Conservation (phyloP, 164 flowering plant species). For the Vitis rupestris region DNA sequence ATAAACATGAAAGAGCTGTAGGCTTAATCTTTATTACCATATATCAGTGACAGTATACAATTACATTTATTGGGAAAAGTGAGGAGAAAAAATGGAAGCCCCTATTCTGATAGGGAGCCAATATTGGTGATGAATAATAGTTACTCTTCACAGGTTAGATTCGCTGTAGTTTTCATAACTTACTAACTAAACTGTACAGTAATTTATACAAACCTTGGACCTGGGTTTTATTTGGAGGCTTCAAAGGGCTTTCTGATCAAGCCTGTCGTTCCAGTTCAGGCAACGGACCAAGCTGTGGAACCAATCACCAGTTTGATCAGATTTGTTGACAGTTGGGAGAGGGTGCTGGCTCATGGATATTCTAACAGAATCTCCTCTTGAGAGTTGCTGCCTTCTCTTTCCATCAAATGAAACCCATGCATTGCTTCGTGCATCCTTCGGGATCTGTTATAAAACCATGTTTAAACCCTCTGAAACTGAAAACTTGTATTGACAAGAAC, state of each 20-base stretch:
- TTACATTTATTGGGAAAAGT: background rate
- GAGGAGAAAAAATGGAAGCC: background rate
- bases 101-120: constrained; percentile 17
- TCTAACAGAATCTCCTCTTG: constrained; percentile 83
- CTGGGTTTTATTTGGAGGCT: background rate
- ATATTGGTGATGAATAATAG: constrained; percentile 10
- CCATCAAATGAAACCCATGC: constrained; percentile 99
- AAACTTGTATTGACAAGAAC: background rate
- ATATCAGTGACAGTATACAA: background rate
- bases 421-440: constrained; percentile 88
- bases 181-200: constrained; percentile 31
- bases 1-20: too few species aligned
- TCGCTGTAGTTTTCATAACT: constrained; percentile 8
- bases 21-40: background rate
- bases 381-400: constrained; percentile 96
- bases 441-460: constrained; percentile 51
- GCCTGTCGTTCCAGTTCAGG: constrained; percentile 94
- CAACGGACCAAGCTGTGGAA: constrained; percentile 95
- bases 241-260: constrained; percentile 95
- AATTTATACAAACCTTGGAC: constrained; percentile 29
- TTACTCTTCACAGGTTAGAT: constrained; percentile 1
- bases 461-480: constrained; percentile 1
- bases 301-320: constrained; percentile 99
- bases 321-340: constrained; percentile 93
- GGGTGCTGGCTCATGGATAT: constrained; percentile 96